Evolutionary conservation across 2,329 filamentous ascomycete genomes (phyloP).

Genomic region (Neonectria sp.): DNA sequence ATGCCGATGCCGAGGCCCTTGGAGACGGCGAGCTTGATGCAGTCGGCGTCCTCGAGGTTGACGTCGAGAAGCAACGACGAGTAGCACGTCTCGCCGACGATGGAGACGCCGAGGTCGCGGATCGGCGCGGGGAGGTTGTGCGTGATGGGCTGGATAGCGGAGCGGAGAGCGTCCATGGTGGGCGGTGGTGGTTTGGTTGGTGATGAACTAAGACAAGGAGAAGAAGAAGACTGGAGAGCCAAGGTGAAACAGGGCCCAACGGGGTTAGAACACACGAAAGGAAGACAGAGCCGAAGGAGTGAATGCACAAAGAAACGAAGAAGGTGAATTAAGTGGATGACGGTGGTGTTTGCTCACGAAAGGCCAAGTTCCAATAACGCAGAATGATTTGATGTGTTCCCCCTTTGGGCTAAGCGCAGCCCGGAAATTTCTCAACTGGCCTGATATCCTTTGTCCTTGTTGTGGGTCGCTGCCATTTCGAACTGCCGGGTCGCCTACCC

Average conservation of each 20-base stretch:
- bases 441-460: slow-evolving; percentile 19
- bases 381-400: slow-evolving; percentile 22
- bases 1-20: slow-evolving; percentile 96
- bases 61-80: slow-evolving; percentile 87
- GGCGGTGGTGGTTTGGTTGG: slow-evolving; percentile 1
- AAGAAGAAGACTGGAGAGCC: slow-evolving; percentile 4
- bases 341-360: slow-evolving; percentile 26
- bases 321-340: slow-evolving; percentile 17
- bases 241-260: not conserved
- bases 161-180: slow-evolving; percentile 74
- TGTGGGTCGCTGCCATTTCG: not conserved
- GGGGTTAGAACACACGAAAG: not conserved
- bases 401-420: slow-evolving; percentile 14
- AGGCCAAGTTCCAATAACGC: slow-evolving; percentile 41
- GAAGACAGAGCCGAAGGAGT: slow-evolving; percentile 30
- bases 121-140: slow-evolving; percentile 82
- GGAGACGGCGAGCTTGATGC: slow-evolving; percentile 90
- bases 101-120: slow-evolving; percentile 80
- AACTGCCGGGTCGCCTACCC: not conserved
- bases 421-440: slow-evolving; percentile 18
- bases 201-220: not conserved
- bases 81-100: slow-evolving; percentile 91
- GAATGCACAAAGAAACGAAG: slow-evolving; percentile 36
- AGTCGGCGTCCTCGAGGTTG: slow-evolving; percentile 81
- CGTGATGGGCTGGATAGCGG: slow-evolving; percentile 77